These are phyloP conservation scores for Fusarium sp. DNA, from an alignment of 2,329 filamentous ascomycete species.

Conservation along the genomic window DNA sequence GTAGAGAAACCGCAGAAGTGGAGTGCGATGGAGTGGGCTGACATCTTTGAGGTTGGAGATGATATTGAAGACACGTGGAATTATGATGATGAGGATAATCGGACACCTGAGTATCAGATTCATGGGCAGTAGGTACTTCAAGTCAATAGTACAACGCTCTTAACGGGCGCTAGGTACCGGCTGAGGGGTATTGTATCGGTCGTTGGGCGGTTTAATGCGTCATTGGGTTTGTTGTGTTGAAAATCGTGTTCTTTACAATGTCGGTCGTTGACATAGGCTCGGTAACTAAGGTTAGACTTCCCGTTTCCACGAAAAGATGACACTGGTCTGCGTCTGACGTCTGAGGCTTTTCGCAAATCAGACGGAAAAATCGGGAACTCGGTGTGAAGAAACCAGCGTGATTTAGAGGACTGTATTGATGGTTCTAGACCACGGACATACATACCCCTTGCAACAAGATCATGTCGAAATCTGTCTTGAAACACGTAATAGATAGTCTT, in stretches of 20 bases:
- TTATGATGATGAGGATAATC: neutral
- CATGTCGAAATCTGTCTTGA: neutral
- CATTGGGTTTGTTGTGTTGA: neutral
- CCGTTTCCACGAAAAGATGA: neutral
- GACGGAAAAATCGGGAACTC: neutral
- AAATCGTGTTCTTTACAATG: neutral
- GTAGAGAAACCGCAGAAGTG: slow-evolving; percentile 57
- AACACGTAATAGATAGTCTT: slow-evolving; percentile 10
- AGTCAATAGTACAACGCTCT: neutral
- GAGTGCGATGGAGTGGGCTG: slow-evolving; percentile 53
- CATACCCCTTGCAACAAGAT: neutral
- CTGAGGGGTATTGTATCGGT: neutral
- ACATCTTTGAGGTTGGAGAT: slow-evolving; percentile 16
- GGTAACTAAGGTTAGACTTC: neutral
- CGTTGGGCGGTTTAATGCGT: neutral
- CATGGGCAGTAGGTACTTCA: neutral
- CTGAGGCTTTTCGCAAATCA: too few relatives aligned
- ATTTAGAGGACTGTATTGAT: neutral
- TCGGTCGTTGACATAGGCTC: neutral
- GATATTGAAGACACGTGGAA: slow-evolving; percentile 6
- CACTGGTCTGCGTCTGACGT: neutral
- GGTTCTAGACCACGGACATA: neutral
- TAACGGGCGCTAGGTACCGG: neutral
- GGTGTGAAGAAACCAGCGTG: neutral
- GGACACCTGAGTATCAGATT: neutral